A percentile compares a stretch with the other conserved stretches of the same genome.
Evolutionary conservation across 2,329 filamentous ascomycete species (phyloP).

Genomic region (Bipolaris victoriae): DNA sequence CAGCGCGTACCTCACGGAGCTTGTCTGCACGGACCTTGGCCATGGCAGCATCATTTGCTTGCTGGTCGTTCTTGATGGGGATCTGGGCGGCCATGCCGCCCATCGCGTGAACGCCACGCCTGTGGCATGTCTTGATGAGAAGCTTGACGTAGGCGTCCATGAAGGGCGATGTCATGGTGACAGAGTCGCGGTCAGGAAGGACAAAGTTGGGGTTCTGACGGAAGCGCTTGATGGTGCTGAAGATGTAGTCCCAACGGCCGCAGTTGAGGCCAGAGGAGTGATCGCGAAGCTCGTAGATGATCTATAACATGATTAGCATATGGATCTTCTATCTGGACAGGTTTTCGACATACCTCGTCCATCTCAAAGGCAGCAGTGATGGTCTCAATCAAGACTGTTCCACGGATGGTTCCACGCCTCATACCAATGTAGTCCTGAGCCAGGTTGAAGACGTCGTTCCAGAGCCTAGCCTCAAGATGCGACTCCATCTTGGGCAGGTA

Average conservation of each 20-base stretch:
- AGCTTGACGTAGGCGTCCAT: slow-evolving; percentile 98
- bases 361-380: slow-evolving; percentile 98
- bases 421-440: slow-evolving; percentile 92
- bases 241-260: slow-evolving; percentile 99
- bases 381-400: slow-evolving; percentile 95
- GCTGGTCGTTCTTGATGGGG: slow-evolving; percentile 92
- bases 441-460: slow-evolving; percentile 98
- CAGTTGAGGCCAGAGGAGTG: slow-evolving; percentile 97
- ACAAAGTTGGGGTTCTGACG: slow-evolving; percentile 92
- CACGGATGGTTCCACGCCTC: slow-evolving; percentile 88
- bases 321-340: rapidly evolving
- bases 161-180: slow-evolving; percentile 98
- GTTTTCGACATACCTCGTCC: slow-evolving; percentile 70
- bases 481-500: slow-evolving; percentile 99
- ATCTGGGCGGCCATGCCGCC: slow-evolving; percentile 98
- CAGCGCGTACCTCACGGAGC: slow-evolving; percentile 91
- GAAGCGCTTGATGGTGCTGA: slow-evolving; percentile 99
- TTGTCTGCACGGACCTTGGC: slow-evolving; percentile 92
- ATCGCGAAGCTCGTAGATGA: slow-evolving; percentile 98
- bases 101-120: slow-evolving; percentile 97
- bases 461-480: slow-evolving; percentile 93
- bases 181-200: slow-evolving; percentile 84
- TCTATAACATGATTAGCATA: slow-evolving; percentile 55
- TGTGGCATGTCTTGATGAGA: slow-evolving; percentile 97
- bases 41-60: slow-evolving; percentile 94